These are phyloP conservation scores for Cytospora piceae DNA, from an alignment of 2,329 filamentous ascomycete species.

Conservation along the genomic window DNA sequence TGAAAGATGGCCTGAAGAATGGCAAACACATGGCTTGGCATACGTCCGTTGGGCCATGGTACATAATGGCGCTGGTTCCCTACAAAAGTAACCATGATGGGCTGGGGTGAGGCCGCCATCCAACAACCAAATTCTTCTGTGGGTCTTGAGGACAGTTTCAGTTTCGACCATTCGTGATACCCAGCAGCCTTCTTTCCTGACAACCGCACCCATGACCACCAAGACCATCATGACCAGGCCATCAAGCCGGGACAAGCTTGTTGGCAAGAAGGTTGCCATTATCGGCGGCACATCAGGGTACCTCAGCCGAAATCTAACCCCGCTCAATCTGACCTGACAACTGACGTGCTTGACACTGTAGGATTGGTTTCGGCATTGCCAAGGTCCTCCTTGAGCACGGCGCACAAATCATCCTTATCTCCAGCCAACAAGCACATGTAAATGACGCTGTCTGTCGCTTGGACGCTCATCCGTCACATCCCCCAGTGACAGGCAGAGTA, in stretches of 20 bases:
- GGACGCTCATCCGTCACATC: conserved; percentile 12
- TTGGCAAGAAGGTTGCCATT: conserved; percentile 41
- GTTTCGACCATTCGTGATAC: neutral
- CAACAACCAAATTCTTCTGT: neutral
- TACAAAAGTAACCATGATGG: too few relatives aligned
- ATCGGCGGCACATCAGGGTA: conserved; percentile 45
- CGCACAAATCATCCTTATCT: conserved; percentile 42
- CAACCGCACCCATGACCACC: neutral
- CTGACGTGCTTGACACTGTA: conserved; percentile 22
- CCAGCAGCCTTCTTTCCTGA: neutral
- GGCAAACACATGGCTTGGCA: neutral
- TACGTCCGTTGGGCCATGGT: neutral
- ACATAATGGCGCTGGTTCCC: neutral
- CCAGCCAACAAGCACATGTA: conserved; percentile 40
- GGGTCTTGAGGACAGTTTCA: neutral
- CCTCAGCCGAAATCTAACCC: neutral
- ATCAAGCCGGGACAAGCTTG: conserved; percentile 38
- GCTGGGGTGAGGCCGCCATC: too few relatives aligned
- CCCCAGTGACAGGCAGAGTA: conserved; percentile 36
- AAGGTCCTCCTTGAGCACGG: conserved; percentile 42
- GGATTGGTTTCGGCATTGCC: conserved; percentile 47
- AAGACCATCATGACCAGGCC: conserved; percentile 11
- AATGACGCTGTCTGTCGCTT: conserved; percentile 39
- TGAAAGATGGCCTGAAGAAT: neutral
- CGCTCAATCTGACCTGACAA: neutral